Evolutionary conservation across 2,329 filamentous ascomycete genomes (phyloP).

Genomic region (Penicillium sp.): DNA sequence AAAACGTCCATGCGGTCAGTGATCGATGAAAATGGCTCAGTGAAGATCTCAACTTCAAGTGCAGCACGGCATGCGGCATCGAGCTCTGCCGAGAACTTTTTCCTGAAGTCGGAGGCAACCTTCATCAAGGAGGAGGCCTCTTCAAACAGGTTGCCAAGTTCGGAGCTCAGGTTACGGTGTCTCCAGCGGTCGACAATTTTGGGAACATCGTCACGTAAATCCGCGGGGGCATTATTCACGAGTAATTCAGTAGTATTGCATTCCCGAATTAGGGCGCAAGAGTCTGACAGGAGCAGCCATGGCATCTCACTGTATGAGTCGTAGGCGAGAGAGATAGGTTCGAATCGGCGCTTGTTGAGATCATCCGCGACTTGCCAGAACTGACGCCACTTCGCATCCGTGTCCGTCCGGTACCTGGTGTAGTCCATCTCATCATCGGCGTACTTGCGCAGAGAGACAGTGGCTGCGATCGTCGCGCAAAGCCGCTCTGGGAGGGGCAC

Average conservation of each 20-base stretch:
- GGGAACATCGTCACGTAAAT: constrained; percentile 37
- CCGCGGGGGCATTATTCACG: constrained; percentile 61
- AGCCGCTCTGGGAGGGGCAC: constrained; percentile 72
- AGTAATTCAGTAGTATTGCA: constrained; percentile 77
- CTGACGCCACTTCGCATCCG: constrained; percentile 81
- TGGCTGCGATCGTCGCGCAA: constrained; percentile 67
- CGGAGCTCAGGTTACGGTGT: constrained; percentile 42
- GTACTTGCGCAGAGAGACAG: constrained; percentile 62
- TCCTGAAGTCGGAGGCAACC: constrained; percentile 68
- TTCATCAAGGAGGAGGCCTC: constrained; percentile 63
- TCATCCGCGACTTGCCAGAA: constrained; percentile 85
- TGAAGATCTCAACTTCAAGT: constrained; percentile 70
- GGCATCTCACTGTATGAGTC: constrained; percentile 70
- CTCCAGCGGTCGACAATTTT: constrained; percentile 43
- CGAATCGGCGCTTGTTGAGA: constrained; percentile 79
- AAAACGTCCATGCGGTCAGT: constrained; percentile 74
- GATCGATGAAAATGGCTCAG: constrained; percentile 67
- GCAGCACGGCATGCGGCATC: constrained; percentile 65
- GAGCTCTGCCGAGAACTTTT: constrained; percentile 67
- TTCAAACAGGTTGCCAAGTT: constrained; percentile 54
- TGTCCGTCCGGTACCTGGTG: constrained; percentile 68
- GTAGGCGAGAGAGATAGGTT: constrained; percentile 73
- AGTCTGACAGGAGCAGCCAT: constrained; percentile 83
- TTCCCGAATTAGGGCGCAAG: constrained; percentile 72
- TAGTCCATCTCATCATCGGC: constrained; percentile 69